Evolutionary conservation across 202 grass and related monocot species (phyloP), one percentile per base, ranked within the genome.

Genomic region (Schoenoplectus triqueter): DNA sequence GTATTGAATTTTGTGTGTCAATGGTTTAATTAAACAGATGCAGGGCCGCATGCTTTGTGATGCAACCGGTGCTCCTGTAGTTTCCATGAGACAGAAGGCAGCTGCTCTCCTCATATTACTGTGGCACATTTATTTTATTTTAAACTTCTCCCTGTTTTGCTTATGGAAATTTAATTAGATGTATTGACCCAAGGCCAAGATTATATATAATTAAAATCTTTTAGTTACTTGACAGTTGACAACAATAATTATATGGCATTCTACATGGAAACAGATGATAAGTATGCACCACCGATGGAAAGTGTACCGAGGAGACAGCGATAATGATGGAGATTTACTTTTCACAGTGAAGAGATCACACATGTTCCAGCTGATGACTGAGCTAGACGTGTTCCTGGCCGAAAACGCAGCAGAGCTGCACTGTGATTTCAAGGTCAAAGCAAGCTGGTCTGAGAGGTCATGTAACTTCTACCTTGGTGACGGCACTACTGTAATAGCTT

Each of bases 381-480:
- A 89, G 82, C 70, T 95, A 64, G 82, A 87, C 1, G 88, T 93
- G 49, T 95, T 91, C 84, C 75, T 95, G 69, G 86, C 93, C 10
- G 82, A 75, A 2, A 93, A 93, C 81, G 87, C 87, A 0, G 65
- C 17, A 1, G 66, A 93, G 22, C 70, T 80, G 13, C 47, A 21
- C n/a, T 91, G 86, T 1, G 91, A 95, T 69, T 95, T 92, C 81
- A 95, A 84, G 87, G 87, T 95, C 84, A 95, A 88, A 45, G 91
- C 82, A 0, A 95, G 77, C 85, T 92, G 87, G 71, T 61, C 83
- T 0, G 72, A 95, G 2, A 86, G 87, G 49, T 62, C 88, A 0
- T 87, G 84, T 14, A 46, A 40, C 9, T 87, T 95, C 48, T 92
- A 88, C 45, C 86, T 84, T 6, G 93, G 87, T 0, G 55, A 92